Percentiles rank a stretch among this genome's conserved stretches.
These are phyloP conservation scores for Nowakowskiella sp. DNA, from an alignment of 192 early-diverging fungal genomes.

Conservation along the genomic window DNA sequence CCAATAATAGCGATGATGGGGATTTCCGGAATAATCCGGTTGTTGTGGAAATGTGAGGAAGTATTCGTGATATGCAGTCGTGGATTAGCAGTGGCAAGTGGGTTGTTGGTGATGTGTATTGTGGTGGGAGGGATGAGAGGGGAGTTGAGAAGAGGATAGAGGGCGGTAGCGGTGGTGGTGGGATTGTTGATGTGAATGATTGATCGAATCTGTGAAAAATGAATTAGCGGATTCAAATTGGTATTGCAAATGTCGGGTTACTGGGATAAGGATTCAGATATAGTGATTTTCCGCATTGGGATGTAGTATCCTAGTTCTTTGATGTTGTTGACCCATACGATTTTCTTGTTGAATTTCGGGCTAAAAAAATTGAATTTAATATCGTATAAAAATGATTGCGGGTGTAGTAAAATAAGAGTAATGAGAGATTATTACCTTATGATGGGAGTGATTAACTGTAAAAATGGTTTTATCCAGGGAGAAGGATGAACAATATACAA, in stretches of 20 bases:
- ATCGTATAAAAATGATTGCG: neutral
- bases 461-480: slow-evolving; percentile 67
- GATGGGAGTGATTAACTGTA: slow-evolving; percentile 77
- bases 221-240: too few species aligned
- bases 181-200: too few species aligned
- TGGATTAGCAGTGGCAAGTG: too few species aligned
- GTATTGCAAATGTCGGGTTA: too few species aligned
- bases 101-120: too few species aligned
- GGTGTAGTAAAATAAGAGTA: neutral
- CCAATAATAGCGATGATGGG: slow-evolving; percentile 63
- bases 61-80: too few species aligned
- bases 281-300: slow-evolving; percentile 64
- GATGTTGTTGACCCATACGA: slow-evolving; percentile 70
- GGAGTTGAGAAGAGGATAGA: too few species aligned
- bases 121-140: too few species aligned
- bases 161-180: too few species aligned
- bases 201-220: too few species aligned
- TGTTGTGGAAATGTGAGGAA: too few species aligned
- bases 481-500: slow-evolving; percentile 91
- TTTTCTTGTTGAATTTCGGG: slow-evolving; percentile 83
- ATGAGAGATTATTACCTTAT: slow-evolving; percentile 54
- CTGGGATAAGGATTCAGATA: too few species aligned
- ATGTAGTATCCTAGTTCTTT: slow-evolving; percentile 56
- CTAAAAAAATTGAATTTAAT: slow-evolving; percentile 31
- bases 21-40: slow-evolving; percentile 81